A percentile compares a stretch with the other conserved stretches of the same genome.
These are phyloP conservation scores for Cryptococcus floricola DNA, from an alignment of 1,284 basidiomycete genomes.

Conservation along the genomic window DNA sequence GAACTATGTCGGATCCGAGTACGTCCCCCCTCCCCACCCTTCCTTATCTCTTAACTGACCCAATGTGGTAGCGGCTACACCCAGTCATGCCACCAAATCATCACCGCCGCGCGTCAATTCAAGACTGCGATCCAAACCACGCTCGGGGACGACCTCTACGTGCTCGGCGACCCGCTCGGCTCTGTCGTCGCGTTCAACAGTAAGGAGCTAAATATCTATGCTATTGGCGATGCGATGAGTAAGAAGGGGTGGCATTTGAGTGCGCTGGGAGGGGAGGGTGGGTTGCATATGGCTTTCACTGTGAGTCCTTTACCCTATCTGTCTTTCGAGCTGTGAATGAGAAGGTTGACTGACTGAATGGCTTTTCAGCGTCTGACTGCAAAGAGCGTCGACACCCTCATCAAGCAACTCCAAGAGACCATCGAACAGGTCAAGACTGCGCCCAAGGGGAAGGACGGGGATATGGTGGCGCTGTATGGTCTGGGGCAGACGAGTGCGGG, in stretches of 20 bases:
- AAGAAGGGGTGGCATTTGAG: constrained; percentile 88
- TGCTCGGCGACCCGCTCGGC: constrained; percentile 84
- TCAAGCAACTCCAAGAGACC: constrained; percentile 65
- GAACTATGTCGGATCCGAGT: constrained; percentile 85
- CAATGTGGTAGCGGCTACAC: constrained; percentile 71
- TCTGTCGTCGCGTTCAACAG: constrained; percentile 87
- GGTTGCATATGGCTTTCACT: constrained; percentile 88
- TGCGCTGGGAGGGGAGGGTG: constrained; percentile 62
- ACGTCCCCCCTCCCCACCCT: constrained; percentile 29
- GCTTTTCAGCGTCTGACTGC: constrained; percentile 53
- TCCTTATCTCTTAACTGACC: not conserved
- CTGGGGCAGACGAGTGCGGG: constrained; percentile 83
- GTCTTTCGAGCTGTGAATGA: too few species aligned
- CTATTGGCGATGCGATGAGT: constrained; percentile 85
- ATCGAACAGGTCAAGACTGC: constrained; percentile 72
- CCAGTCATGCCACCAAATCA: constrained; percentile 79
- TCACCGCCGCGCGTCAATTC: constrained; percentile 53
- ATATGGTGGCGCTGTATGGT: constrained; percentile 84
- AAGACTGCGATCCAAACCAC: constrained; percentile 29
- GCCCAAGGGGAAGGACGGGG: constrained; percentile 55
- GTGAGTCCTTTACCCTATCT: constrained; percentile 52
- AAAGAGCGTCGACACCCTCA: constrained; percentile 35
- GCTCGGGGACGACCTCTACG: constrained; percentile 60
- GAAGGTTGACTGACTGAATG: not conserved
- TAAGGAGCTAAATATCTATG: constrained; percentile 59